These are phyloP conservation scores for Talaromyces verruculosus DNA, from an alignment of 2,329 filamentous ascomycete species.

Conservation along the genomic window DNA sequence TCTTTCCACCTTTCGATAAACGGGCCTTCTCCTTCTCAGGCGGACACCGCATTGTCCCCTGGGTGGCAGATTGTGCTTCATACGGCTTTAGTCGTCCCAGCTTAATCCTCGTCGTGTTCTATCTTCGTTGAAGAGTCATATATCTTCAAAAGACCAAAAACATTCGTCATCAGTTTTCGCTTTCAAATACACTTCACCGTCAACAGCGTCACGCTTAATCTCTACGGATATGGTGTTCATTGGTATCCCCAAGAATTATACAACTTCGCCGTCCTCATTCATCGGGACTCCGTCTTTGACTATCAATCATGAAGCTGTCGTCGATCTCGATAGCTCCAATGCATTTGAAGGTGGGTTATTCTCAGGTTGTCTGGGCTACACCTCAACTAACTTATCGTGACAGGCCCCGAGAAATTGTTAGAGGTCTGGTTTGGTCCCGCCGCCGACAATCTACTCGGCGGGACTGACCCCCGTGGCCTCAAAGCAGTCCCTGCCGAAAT, in stretches of 20 bases:
- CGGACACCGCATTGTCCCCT: constrained; percentile 94
- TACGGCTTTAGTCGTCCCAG: constrained; percentile 41
- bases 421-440: constrained; percentile 97
- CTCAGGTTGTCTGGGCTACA: not conserved
- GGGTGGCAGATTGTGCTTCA: constrained; percentile 97
- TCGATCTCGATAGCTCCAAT: constrained; percentile 90
- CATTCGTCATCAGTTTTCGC: constrained; percentile 23
- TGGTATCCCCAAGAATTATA: constrained; percentile 77
- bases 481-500: constrained; percentile 80
- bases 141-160: constrained; percentile 9
- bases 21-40: constrained; percentile 96
- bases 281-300: constrained; percentile 84
- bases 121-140: constrained; percentile 13
- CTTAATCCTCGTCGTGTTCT: constrained; percentile 18
- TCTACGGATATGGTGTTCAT: constrained; percentile 76
- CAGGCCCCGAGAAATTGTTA: constrained; percentile 91
- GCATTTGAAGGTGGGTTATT: constrained; percentile 79
- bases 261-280: constrained; percentile 73
- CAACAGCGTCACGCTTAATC: constrained; percentile 22
- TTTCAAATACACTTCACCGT: constrained; percentile 26
- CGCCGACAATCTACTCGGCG: constrained; percentile 67
- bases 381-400: constrained; percentile 26
- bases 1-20: constrained; percentile 56
- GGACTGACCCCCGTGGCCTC: constrained; percentile 71
- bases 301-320: constrained; percentile 92